Conservation (phyloP, 2,329 filamentous ascomycete genomes). For the Monilinia laxa region DNA sequence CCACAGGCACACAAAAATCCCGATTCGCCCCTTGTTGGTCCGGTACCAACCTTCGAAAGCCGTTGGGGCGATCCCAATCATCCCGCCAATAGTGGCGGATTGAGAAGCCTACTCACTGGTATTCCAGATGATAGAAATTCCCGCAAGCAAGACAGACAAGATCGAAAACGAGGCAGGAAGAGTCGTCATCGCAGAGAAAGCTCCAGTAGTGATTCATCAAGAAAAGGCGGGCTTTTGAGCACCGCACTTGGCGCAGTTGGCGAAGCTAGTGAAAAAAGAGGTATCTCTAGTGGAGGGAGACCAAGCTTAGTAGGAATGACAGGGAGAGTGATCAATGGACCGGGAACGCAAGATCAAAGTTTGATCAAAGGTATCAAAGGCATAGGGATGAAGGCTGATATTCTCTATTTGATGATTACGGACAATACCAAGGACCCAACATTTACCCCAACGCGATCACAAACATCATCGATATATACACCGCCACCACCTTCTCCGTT, state of each 20-base stretch:
- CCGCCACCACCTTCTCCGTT: background rate
- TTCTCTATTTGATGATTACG: slow-evolving; percentile 22
- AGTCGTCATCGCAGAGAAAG: slow-evolving; percentile 3
- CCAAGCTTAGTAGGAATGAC: background rate
- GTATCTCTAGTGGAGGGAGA: too few species aligned
- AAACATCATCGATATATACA: background rate
- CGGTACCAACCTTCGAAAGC: slow-evolving; percentile 6
- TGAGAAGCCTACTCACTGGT: slow-evolving; percentile 17
- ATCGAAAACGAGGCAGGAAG: background rate
- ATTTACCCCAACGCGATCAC: background rate
- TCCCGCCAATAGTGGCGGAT: background rate
- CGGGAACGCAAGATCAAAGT: slow-evolving; percentile 17
- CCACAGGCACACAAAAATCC: background rate
- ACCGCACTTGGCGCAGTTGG: background rate
- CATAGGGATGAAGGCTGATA: slow-evolving; percentile 19
- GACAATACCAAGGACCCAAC: background rate
- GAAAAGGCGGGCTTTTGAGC: background rate
- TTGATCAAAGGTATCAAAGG: slow-evolving; percentile 13
- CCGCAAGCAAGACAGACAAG: background rate
- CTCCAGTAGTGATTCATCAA: slow-evolving; percentile 4
- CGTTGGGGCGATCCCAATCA: slow-evolving; percentile 19
- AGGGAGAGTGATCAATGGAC: slow-evolving; percentile 15
- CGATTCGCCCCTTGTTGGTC: background rate
- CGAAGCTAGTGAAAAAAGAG: background rate
- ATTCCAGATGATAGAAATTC: background rate